A percentile compares a stretch with the other conserved stretches of the same genome.
These are phyloP conservation scores for Microdochium nivale DNA, from an alignment of 2,329 filamentous ascomycete genomes.

Conservation along the genomic window DNA sequence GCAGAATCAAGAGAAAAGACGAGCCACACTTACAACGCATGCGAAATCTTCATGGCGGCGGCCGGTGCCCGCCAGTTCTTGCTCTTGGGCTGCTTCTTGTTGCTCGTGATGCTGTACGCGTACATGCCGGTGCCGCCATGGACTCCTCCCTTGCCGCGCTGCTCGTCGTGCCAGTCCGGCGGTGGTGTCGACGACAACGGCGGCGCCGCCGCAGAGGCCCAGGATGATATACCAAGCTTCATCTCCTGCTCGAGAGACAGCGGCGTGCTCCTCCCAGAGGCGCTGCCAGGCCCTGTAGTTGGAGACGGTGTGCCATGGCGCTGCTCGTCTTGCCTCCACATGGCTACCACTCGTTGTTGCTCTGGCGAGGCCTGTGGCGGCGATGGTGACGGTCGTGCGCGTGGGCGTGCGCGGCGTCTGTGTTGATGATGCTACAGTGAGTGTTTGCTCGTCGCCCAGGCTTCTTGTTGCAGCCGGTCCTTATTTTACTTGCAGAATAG, in stretches of 20 bases:
- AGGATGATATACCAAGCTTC: neutral
- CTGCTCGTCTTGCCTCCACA: too few relatives aligned
- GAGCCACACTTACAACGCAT: neutral
- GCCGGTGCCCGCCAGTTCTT: neutral
- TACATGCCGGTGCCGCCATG: neutral
- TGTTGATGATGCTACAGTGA: too few relatives aligned
- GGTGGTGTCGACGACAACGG: neutral
- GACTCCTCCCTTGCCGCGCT: neutral
- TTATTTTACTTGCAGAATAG: too few relatives aligned
- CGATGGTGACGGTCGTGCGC: too few relatives aligned
- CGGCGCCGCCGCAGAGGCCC: neutral
- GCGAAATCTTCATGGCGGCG: neutral
- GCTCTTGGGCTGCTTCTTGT: neutral
- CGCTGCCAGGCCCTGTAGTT: neutral
- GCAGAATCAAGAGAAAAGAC: neutral
- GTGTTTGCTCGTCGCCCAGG: too few relatives aligned
- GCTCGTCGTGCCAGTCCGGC: neutral
- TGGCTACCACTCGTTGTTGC: too few relatives aligned
- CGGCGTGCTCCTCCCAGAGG: neutral
- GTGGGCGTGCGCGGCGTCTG: too few relatives aligned
- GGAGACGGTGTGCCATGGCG: too few relatives aligned
- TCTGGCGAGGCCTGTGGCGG: too few relatives aligned
- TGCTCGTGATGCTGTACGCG: neutral
- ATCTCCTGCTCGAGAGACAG: neutral
- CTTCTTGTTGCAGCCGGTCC: too few relatives aligned